Evolutionary conservation across 1,139 yeast genomes (phyloP), one percentile per base, ranked within the genome.

Genomic region (Eremothecium cymbalariae): DNA sequence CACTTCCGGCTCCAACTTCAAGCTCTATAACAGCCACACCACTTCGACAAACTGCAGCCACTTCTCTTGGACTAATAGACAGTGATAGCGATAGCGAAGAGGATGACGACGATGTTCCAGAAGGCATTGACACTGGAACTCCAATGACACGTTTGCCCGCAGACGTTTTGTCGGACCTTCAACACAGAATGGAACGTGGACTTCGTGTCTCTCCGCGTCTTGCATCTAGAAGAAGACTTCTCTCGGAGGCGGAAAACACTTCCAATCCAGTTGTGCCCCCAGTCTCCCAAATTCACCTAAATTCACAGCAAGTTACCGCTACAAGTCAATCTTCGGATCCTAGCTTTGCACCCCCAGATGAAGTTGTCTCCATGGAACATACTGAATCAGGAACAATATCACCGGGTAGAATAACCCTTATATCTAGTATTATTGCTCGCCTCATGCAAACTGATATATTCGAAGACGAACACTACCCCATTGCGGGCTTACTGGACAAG

Each of bases 371-470:
- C 18, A 40, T 47, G 23, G 55, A 50, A 19, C 43, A 43, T 13
- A 38, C 36, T 13, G 53, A 66, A 36, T 53, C 65, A 18, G 51
- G 62, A 6, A 47, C 56, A 1, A 66, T 76, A 25, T 72, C 78
- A 25, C 51, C 63, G 2, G 76, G 70, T 44, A 65, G 85, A 51
- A 62, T 67, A 38, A 56, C 60, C 6, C 45, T 59, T 3, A 63
- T 77, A 42, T 64, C 68, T 2, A 59, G 67, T 33, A 56, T 64
- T 6, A 63, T 75, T 59, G 69, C 75, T 3, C 60, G 60, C 25
- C 52, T 73, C 18, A 59, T 69, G 53, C 67, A 68, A 36, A 60
- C 74, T 2, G 67, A 64, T 18, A 43, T 70, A 27, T 70, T 75
- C 47, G 68, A 64, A 31, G 66, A 62, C 27, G 72, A 66, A 24